phyloP scores from a whole-genome alignment of 2,329 filamentous ascomycete genomes.

The Xylariaceae sp. region DNA sequence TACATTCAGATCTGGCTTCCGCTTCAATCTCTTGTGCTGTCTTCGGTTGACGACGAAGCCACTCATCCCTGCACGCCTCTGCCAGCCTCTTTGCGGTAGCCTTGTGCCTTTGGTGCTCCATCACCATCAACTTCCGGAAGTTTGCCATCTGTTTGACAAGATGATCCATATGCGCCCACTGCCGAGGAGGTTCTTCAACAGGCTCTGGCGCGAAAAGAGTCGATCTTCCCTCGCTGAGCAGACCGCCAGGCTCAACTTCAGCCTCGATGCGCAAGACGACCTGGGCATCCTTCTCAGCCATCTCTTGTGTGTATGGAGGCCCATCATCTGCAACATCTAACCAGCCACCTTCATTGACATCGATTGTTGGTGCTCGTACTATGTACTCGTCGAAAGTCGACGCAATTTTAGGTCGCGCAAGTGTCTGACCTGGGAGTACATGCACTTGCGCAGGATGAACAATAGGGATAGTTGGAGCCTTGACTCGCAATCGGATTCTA shows the following conservation, averaged over 20 bases:
- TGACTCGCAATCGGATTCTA: conserved; percentile 57
- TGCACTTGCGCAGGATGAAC: conserved; percentile 66
- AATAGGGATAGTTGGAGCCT: conserved; percentile 59
- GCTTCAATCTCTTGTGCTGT: conserved; percentile 80
- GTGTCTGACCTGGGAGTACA: conserved; percentile 45
- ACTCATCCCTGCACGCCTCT: conserved; percentile 77
- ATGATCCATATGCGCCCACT: conserved; percentile 90
- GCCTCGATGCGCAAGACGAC: conserved; percentile 73
- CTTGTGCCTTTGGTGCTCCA: conserved; percentile 80
- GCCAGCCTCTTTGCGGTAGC: conserved; percentile 80
- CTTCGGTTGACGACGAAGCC: conserved; percentile 76
- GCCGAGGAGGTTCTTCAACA: conserved; percentile 73
- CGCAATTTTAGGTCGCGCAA: conserved; percentile 57
- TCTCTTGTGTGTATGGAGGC: conserved; percentile 63
- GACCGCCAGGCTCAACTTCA: conserved; percentile 76
- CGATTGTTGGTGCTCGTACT: conserved; percentile 54
- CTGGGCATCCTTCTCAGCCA: conserved; percentile 71
- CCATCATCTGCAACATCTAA: conserved; percentile 63
- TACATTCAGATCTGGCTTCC: conserved; percentile 74
- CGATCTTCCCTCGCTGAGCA: conserved; percentile 74
- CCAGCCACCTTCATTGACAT: conserved; percentile 64
- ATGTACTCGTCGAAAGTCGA: conserved; percentile 66
- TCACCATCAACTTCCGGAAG: conserved; percentile 79
- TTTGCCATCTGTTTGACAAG: conserved; percentile 79
- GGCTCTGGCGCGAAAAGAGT: conserved; percentile 76